Base-by-base conservation (phyloP, 2,329 filamentous ascomycete genomes). In the Phoma sp. region DNA sequence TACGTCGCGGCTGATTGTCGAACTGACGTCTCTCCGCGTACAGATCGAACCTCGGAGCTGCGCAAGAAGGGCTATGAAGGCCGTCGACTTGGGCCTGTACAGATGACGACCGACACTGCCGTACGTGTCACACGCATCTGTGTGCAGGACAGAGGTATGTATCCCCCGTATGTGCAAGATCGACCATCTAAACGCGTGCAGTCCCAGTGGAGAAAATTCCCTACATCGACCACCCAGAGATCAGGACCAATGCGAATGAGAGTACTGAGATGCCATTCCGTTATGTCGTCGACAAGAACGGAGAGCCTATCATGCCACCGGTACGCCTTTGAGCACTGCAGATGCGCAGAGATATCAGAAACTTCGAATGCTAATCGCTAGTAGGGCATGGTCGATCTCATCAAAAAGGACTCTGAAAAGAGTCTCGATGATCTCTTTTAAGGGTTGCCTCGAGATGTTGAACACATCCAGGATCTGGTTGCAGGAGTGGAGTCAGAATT, bases 101-200 rank as follows among this genome's bases (percentile, higher is more conserved):
- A 99, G 77, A 97, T 99, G 94, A 98, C 95, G 3, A 99, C 95
- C 4, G 95, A 99, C 74, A 99, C 95, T 19, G 95, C 95, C 4
- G 95, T 97, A 45, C 85, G 95, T 63, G 94, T 97, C 39, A 98
- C 95, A 29, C 86, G 95, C 62, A 88, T 96, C 65, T 90, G 98
- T 6, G 87, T 93, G 10, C 90, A 96, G 70, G 86, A 93, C 62
- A 89, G 89, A 79, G 84, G 93, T 96, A 77, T 62, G 84, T 72
- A 33, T 13, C 51, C 13, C n/a, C n/a, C 27, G 35, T 17, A 43
- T 22, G n/a, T 25, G 35, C 29, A 31, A 31, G 44, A 17, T 31
- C 31, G 55, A n/a, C 17, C 17, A 43, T 17, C 68, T 72, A 54
- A 73, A 55, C 21, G 33, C 15, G 29, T 44, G 56, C 63, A 96